Evolutionary conservation across 176 grass and related monocot genomes (phyloP).

Genomic region (Melocanna baccifera): DNA sequence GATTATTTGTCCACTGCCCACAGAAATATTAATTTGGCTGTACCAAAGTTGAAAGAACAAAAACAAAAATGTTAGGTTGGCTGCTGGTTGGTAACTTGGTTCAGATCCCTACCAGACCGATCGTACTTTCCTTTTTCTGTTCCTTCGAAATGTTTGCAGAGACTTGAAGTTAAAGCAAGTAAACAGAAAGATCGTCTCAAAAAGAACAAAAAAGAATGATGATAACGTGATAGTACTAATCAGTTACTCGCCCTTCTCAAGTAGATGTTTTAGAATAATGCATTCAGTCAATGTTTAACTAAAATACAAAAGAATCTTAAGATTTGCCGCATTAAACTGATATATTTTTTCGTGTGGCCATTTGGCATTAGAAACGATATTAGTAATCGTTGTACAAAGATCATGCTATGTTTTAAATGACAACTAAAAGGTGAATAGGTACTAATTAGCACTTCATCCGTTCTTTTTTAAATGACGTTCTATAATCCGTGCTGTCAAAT

Average conservation of each 20-base stretch:
- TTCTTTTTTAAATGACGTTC: no score
- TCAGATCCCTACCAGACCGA: conserved; percentile 5
- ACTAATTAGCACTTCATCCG: no score
- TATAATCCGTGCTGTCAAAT: no score
- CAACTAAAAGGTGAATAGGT: no score
- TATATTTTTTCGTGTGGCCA: neutral
- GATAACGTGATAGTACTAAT: neutral
- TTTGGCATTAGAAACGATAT: neutral
- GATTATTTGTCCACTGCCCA: neutral
- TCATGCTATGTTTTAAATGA: no score
- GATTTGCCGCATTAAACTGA: neutral
- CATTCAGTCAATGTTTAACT: neutral
- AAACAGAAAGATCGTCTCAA: neutral
- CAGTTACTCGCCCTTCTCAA: neutral
- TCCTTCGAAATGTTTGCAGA: neutral
- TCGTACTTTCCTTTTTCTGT: neutral
- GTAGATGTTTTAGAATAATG: neutral
- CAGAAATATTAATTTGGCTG: neutral
- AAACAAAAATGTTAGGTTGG: neutral
- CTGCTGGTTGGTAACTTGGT: conserved; percentile 17
- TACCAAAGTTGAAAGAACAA: neutral
- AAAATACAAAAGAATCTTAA: neutral
- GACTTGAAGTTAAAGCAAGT: conserved; percentile 46
- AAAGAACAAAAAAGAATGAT: neutral
- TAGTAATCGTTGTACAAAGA: no score